Percentiles rank a stretch among this genome's conserved stretches.
phyloP scores from a whole-genome alignment of 768 basidiomycete genomes.

The Mycena pura region DNA sequence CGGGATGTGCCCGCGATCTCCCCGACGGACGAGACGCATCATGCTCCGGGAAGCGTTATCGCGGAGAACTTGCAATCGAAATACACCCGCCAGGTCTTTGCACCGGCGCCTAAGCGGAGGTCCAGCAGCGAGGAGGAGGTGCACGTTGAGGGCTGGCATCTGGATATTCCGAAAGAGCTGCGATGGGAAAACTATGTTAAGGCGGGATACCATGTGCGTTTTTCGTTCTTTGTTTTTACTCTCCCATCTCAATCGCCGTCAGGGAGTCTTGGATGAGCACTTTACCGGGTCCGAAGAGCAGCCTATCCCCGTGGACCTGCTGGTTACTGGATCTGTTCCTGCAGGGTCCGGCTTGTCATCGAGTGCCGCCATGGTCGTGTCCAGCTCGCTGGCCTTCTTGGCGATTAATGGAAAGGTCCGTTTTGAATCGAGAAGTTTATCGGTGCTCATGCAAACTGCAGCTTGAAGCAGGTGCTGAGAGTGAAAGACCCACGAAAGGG shows the following conservation, averaged over 20 bases:
- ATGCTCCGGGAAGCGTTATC: constrained; percentile 59
- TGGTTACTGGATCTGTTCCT: constrained; percentile 84
- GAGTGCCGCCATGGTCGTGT: constrained; percentile 90
- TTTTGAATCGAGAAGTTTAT: too few species aligned
- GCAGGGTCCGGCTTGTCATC: constrained; percentile 88
- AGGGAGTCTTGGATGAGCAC: constrained; percentile 75
- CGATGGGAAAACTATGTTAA: constrained; percentile 91
- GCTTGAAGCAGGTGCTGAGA: constrained; percentile 30
- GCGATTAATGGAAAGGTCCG: constrained; percentile 75
- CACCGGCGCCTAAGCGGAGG: constrained; percentile 49
- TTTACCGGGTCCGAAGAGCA: constrained; percentile 44
- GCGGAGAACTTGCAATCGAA: constrained; percentile 68
- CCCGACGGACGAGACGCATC: constrained; percentile 33
- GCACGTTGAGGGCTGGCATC: constrained; percentile 64
- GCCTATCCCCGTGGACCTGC: constrained; percentile 71
- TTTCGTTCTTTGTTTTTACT: background rate
- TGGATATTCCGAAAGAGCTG: constrained; percentile 74
- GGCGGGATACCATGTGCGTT: constrained; percentile 79
- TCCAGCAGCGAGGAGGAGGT: constrained; percentile 44
- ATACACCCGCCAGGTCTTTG: constrained; percentile 66
- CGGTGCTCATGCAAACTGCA: too few species aligned
- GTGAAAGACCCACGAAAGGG: constrained; percentile 59
- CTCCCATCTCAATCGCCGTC: background rate
- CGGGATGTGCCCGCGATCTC: constrained; percentile 35
- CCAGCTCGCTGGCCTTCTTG: constrained; percentile 81